Evolutionary conservation across 768 basidiomycete species (phyloP), one percentile per base, ranked within the genome.

Genomic region (Lactifluus piperatus): DNA sequence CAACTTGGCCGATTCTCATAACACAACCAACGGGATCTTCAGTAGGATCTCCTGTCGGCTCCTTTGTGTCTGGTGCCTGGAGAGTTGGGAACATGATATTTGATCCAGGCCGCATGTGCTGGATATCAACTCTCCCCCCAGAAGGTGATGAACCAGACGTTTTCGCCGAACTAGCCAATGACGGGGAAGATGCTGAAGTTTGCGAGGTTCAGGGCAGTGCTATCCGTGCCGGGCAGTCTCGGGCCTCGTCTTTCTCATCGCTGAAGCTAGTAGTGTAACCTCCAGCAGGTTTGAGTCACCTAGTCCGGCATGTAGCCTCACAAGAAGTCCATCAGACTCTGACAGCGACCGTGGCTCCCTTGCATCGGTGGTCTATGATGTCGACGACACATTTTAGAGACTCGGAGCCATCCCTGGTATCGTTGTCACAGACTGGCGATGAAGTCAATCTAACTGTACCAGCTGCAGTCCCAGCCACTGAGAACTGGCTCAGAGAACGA

Each of bases 41-140:
- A 1, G 79, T 90, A 24, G 86, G 87, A 41, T 90, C 88, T 14
- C 89, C 88, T 34, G 80, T 84, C 29, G 81, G 85, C 46, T 82
- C 86, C 29, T 83, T 88, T 67, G 78, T 84, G 32, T 79, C 84
- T 55, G 88, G 89, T 51, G 86, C 91, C 37, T 83, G 91, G 58
- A 85, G 93, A 71, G 95, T 97, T 20, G 97, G 97, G 46, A 92
- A 94, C 76, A 99, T 99, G 95, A 83, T 92, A 37, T 98, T 99
- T 68, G 94, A 99, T 73, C 94, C 97, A 1, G 68, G 81, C 44
- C 84, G 84, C 26, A 97, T 97, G 94, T 91, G 92, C 68, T 97
- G 93, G 93, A 81, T 98, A 72, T 90, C 91, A 56, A 84, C 84
- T 59, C 71, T 91, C 41, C 79, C 85, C 6, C 85, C 88, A 22